These are phyloP conservation scores for Dactylorhiza incarnata DNA, from an alignment of 106 monocot genomes.

Conservation along the genomic window DNA sequence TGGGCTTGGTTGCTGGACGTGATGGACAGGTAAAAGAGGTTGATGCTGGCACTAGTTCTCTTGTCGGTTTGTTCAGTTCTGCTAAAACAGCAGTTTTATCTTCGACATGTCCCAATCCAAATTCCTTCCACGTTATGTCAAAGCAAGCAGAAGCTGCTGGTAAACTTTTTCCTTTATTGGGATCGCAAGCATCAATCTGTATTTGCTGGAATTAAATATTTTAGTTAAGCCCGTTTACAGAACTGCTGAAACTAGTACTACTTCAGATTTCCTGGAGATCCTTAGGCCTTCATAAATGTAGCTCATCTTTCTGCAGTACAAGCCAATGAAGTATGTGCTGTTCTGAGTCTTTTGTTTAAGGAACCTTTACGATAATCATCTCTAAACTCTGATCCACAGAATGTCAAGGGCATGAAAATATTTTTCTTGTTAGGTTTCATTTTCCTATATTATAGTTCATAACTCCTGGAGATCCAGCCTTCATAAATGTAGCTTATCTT, in stretches of 20 bases:
- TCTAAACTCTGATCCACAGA: not conserved
- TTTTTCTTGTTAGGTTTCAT: not conserved
- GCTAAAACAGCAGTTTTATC: slow-evolving; percentile 51
- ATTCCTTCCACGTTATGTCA: slow-evolving; percentile 62
- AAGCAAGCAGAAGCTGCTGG: slow-evolving; percentile 99
- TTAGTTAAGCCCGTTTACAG: not conserved
- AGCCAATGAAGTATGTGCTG: not conserved
- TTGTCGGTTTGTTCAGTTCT: slow-evolving; percentile 55
- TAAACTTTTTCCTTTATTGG: slow-evolving; percentile 17
- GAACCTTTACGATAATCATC: not conserved
- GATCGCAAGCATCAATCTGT: not conserved
- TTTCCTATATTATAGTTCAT: not conserved
- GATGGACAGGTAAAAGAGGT: slow-evolving; percentile 62
- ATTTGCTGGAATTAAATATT: not conserved
- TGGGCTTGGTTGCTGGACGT: slow-evolving; percentile 59
- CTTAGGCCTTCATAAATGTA: not conserved
- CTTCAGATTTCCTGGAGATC: not conserved
- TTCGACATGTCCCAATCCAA: slow-evolving; percentile 45
- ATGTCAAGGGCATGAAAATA: not conserved
- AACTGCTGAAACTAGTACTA: not conserved
- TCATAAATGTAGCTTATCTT: not conserved
- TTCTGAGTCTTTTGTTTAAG: not conserved
- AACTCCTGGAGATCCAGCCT: not conserved
- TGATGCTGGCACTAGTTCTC: slow-evolving; percentile 37
- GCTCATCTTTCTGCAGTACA: not conserved